phyloP scores from a whole-genome alignment of 2,329 filamentous ascomycete species.

The Cladophialophora psammophila region DNA sequence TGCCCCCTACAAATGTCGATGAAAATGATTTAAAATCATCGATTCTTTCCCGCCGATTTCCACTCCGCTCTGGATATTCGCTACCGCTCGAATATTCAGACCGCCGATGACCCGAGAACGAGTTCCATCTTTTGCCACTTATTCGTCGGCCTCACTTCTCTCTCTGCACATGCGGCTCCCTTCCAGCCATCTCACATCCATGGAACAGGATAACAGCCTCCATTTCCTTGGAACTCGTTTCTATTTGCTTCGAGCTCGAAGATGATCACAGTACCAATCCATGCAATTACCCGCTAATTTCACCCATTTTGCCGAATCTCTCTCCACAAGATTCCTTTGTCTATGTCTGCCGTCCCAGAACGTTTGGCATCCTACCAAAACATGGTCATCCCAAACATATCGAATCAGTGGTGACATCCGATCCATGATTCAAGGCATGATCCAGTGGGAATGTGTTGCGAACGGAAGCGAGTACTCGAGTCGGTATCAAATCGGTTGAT shows the following conservation, averaged over 20 bases:
- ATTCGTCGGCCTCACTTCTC: background rate
- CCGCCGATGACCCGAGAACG: background rate
- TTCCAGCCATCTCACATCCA: background rate
- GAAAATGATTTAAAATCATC: conserved; percentile 33
- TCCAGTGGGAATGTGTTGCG: conserved; percentile 10
- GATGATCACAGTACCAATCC: background rate
- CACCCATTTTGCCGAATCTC: background rate
- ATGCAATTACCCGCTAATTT: background rate
- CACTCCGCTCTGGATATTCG: conserved; percentile 12
- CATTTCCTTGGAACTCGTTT: background rate
- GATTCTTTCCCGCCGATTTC: conserved; percentile 21
- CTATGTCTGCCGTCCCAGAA: background rate
- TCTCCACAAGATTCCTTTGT: background rate
- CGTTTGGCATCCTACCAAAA: conserved; percentile 1
- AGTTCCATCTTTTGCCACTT: background rate
- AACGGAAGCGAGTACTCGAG: conserved; percentile 14
- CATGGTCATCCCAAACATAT: conserved; percentile 6
- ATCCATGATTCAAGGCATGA: conserved; percentile 2
- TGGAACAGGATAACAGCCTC: background rate
- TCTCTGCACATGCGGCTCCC: background rate
- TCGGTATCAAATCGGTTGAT: conserved; percentile 31
- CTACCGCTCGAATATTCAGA: conserved; percentile 13
- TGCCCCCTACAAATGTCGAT: background rate
- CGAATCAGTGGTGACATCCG: conserved; percentile 3
- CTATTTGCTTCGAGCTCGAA: background rate